Evolutionary conservation across 2,329 filamentous ascomycete genomes (phyloP), one percentile per base, ranked within the genome.

Genomic region (Alternaria metachromatica): DNA sequence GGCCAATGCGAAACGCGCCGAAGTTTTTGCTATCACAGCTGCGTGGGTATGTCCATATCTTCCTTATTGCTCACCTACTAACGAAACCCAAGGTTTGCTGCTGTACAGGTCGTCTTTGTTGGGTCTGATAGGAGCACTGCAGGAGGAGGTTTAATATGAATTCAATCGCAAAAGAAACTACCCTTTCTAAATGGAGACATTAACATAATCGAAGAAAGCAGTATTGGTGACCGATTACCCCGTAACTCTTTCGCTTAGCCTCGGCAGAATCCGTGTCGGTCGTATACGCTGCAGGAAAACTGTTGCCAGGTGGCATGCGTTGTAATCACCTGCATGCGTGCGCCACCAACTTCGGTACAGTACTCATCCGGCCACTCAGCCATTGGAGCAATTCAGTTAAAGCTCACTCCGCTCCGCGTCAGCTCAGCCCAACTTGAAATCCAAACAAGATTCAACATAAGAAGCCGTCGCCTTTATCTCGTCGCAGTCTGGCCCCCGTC

Each of bases 71-170:
- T 4, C 2, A 12, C 28, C 10, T 48, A 7, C 58, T 60, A 3
- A 55, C 49, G 3, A 41, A 2, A 20, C 9, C 13, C 4, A 37
- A 55, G 58, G 2, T 60, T 60, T 18, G 50, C 58, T 15, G 58
- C 58, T 21, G 43, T 60, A 2, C 49, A 60, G 15, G 50, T 55
- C 5, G 58, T 55, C 2, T 60, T 60, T 41, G 58, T 60, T 6
- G 43, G 58, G n/a, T 58, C 33, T 37, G 33, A 37, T n/a, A 37
- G 33, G 33, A 37, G 33, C 6, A 37, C 33, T 4, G 33, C 4
- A n/a, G 33, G 30, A 37, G 12, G 13, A 37, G 13, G 33, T 0
- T 37, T 37, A 37, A 4, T 37, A 0, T 37, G 7, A n/a, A 37
- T 37, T 37, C 33, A 37, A 37, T n/a, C 33, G 33, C 33, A 37